Evolutionary conservation across 129 eudicot species (phyloP).

Genomic region (Artemisia annua): DNA sequence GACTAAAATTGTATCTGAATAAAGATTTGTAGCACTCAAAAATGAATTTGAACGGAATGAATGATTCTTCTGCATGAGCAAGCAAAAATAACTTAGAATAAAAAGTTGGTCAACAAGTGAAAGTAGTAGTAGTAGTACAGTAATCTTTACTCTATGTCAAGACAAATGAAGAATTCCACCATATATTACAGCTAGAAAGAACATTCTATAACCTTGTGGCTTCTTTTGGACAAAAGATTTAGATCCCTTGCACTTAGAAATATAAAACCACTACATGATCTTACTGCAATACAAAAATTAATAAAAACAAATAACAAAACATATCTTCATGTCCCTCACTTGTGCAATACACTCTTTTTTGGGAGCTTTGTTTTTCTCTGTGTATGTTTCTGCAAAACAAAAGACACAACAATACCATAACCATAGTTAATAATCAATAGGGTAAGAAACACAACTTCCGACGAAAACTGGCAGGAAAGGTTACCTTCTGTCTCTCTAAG

Average conservation of each 20-base stretch:
- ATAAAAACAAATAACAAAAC: background rate
- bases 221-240: background rate
- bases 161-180: background rate
- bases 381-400: conserved; percentile 58
- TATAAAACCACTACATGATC: background rate
- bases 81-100: no score
- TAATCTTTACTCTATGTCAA: no score
- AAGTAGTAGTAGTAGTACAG: no score
- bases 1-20: no score
- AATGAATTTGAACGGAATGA: no score
- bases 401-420: background rate
- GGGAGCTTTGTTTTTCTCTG: conserved; percentile 67
- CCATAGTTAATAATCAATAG: background rate
- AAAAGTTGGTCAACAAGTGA: no score
- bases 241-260: conserved; percentile 17
- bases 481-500: conserved; percentile 79
- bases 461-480: background rate
- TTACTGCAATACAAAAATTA: conserved; percentile 16
- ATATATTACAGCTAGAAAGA: background rate
- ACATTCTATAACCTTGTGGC: background rate
- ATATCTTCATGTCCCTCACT: conserved; percentile 45
- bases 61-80: no score
- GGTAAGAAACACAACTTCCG: background rate
- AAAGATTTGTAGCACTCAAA: no score
- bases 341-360: conserved; percentile 86